Conservation (phyloP, 2,329 filamentous ascomycete species). For the Xylariaceae sp. region DNA sequence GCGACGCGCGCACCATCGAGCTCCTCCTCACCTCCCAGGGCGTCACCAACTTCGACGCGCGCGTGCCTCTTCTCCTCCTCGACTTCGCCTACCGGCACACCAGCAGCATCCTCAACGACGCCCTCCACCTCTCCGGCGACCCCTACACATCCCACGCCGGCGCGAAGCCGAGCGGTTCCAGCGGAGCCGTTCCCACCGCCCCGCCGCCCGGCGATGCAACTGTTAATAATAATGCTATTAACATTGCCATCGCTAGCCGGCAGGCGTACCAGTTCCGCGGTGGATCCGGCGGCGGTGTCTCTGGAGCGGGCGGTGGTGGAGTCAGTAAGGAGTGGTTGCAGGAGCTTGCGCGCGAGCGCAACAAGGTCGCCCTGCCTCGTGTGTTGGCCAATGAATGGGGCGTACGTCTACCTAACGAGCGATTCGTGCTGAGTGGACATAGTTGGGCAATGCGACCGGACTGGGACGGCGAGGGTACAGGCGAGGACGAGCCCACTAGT, state of each 20-base stretch:
- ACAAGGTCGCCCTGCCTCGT: slow-evolving; percentile 59
- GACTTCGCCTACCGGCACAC: slow-evolving; percentile 85
- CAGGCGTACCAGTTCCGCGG: slow-evolving; percentile 64
- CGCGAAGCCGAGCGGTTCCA: slow-evolving; percentile 44
- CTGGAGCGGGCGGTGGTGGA: slow-evolving; percentile 42
- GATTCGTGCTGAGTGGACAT: slow-evolving; percentile 61
- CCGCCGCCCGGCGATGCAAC: slow-evolving; percentile 46
- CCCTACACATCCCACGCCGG: slow-evolving; percentile 59
- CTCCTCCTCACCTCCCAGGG: slow-evolving; percentile 73
- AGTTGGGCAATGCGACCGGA: slow-evolving; percentile 59
- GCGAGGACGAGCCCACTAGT: slow-evolving; percentile 18
- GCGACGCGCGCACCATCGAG: slow-evolving; percentile 74
- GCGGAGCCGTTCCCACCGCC: slow-evolving; percentile 45
- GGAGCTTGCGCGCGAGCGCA: slow-evolving; percentile 67
- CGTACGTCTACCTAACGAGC: slow-evolving; percentile 59
- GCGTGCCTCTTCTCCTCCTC: slow-evolving; percentile 75
- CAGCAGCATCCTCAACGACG: slow-evolving; percentile 64
- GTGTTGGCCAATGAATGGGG: slow-evolving; percentile 63
- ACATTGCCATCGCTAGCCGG: slow-evolving; percentile 65
- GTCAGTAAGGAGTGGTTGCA: slow-evolving; percentile 70
- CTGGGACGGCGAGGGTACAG: slow-evolving; percentile 41
- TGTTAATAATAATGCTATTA: slow-evolving; percentile 62
- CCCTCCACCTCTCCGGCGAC: slow-evolving; percentile 62
- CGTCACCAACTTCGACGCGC: slow-evolving; percentile 73
- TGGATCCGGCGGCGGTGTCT: slow-evolving; percentile 42